Evolutionary conservation across 2,329 filamentous ascomycete species (phyloP), one percentile per base, ranked within the genome.

Genomic region (Biscogniauxia sp.): DNA sequence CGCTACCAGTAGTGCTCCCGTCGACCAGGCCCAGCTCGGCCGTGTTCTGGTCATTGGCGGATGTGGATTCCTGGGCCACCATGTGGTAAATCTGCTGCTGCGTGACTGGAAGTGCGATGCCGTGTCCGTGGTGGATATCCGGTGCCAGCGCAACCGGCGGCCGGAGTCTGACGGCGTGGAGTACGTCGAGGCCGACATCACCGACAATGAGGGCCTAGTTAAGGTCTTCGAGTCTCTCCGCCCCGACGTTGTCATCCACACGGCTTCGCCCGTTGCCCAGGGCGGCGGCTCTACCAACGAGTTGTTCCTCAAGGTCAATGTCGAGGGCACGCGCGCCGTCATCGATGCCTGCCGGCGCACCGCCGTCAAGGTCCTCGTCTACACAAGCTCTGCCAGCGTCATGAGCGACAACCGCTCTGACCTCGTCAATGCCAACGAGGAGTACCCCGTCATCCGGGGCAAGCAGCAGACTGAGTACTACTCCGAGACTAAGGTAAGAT

Each of bases 171-270:
- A 81, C 57, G 82, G 82, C 53, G 84, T 88, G 55, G 76, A 80
- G 56, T 95, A 95, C 79, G 83, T 86, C 74, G 87, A 92, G 68
- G 90, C 87, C 73, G 90, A 94, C 76, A 92, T 95, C 73, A 93
- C 90, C 58, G 86, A 90, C 64, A 72, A 78, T 19, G 79, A 81
- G 58, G 82, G 81, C 63, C 81, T 95, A 64, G 74, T 84, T 50
- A 79, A 82, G 45, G 78, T 92, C 52, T 87, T 98, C 69, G 75
- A 82, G 32, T 80, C 86, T 64, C 81, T 88, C 58, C 84, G 84
- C 69, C 93, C 94, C 20, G 88, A 93, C 72, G 85, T 96, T 15
- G 92, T 99, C 56, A 89, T 98, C 70, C 94, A 99, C 77, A 96
- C 93, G 1, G 95, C 94, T 20, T 91, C 88, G 37, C 91, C 91